These are phyloP conservation scores for Russula earlei DNA, from an alignment of 768 basidiomycete species.

Conservation along the genomic window DNA sequence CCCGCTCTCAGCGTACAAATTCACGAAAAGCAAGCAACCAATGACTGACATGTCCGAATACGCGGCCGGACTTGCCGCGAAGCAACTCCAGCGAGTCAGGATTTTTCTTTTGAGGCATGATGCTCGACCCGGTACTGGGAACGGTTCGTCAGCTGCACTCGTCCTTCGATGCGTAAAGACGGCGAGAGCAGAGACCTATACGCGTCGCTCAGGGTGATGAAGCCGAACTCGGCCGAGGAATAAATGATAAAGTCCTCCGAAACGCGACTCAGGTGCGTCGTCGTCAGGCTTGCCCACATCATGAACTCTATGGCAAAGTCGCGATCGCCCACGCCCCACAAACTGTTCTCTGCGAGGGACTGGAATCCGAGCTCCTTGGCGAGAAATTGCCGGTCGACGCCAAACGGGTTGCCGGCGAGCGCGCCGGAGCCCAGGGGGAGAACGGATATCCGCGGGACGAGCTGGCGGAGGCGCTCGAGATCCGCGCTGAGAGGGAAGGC, in stretches of 20 bases:
- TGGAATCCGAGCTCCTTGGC: conserved; percentile 83
- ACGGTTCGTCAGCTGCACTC: background rate
- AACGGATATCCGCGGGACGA: conserved; percentile 84
- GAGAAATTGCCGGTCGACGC: conserved; percentile 87
- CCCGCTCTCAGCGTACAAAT: background rate
- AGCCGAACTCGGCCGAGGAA: conserved; percentile 95
- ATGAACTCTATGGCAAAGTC: conserved; percentile 97
- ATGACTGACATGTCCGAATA: conserved; percentile 76
- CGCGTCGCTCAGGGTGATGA: conserved; percentile 91
- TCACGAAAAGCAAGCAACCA: background rate
- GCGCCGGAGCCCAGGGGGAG: conserved; percentile 92
- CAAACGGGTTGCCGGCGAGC: conserved; percentile 94
- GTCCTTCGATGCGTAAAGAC: background rate
- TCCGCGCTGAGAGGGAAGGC: conserved; percentile 90
- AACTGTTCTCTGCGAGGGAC: conserved; percentile 87
- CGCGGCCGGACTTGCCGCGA: conserved; percentile 88
- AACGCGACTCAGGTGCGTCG: conserved; percentile 89
- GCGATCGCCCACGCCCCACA: conserved; percentile 94
- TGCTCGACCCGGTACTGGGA: conserved; percentile 89
- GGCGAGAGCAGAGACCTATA: conserved; percentile 66
- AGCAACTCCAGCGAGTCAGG: conserved; percentile 93
- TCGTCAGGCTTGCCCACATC: conserved; percentile 90
- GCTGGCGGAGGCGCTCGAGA: conserved; percentile 72
- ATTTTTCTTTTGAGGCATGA: conserved; percentile 99
- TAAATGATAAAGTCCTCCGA: conserved; percentile 96